phyloP scores from a whole-genome alignment of 2,329 filamentous ascomycete genomes.

The Fusarium globosum region DNA sequence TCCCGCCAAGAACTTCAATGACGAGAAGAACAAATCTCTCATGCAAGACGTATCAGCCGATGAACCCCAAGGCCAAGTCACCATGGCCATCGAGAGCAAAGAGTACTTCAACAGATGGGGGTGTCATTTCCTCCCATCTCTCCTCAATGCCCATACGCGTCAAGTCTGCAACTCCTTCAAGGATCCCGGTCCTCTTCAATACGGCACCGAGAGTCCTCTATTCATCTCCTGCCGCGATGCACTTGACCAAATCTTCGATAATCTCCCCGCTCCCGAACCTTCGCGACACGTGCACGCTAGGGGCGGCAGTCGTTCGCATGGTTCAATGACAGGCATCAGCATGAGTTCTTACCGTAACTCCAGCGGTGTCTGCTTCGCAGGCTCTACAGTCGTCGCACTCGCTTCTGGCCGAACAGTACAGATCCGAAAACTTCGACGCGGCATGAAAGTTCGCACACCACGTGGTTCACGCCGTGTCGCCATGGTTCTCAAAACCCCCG shows the following conservation, averaged over 20 bases:
- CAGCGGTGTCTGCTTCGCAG: constrained; percentile 64
- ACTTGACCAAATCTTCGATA: constrained; percentile 63
- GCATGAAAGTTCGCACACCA: constrained; percentile 63
- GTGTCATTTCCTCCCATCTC: constrained; percentile 66
- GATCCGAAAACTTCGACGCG: constrained; percentile 58
- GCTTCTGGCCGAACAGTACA: constrained; percentile 53
- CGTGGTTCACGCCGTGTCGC: constrained; percentile 60
- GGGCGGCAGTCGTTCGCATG: background rate
- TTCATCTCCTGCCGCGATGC: constrained; percentile 62
- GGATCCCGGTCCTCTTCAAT: constrained; percentile 67
- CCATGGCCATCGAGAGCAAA: constrained; percentile 55
- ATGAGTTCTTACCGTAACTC: constrained; percentile 60
- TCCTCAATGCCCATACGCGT: constrained; percentile 65
- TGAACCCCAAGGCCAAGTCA: constrained; percentile 61
- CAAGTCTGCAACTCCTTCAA: constrained; percentile 73
- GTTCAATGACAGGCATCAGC: constrained; percentile 35
- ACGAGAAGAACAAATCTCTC: constrained; percentile 58
- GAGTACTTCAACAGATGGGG: constrained; percentile 64
- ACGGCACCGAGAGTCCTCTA: constrained; percentile 61
- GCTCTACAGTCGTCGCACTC: constrained; percentile 58
- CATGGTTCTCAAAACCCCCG: constrained; percentile 62
- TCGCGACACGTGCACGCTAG: constrained; percentile 36
- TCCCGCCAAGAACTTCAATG: constrained; percentile 50
- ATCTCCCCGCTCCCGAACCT: constrained; percentile 57
- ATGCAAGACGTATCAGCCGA: constrained; percentile 60